A percentile compares a stretch with the other conserved stretches of the same genome.
phyloP scores from a whole-genome alignment of 768 basidiomycete genomes.

The Lactarius akahatsu region DNA sequence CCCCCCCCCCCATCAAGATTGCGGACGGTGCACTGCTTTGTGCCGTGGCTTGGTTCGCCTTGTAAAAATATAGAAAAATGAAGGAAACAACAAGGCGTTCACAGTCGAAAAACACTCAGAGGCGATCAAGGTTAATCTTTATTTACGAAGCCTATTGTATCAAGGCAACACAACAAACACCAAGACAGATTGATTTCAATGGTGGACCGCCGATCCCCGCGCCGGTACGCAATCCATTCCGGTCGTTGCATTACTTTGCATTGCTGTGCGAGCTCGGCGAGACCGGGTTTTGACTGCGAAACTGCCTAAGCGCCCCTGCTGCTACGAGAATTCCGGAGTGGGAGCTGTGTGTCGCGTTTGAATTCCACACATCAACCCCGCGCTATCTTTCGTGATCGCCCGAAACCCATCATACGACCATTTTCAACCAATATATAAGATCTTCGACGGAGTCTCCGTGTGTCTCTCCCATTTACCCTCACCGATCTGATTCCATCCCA shows the following conservation, averaged over 20 bases:
- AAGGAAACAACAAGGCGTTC: neutral
- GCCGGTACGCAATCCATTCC: neutral
- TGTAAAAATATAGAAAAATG: neutral
- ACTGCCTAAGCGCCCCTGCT: neutral
- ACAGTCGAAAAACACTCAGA: neutral
- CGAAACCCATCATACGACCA: slow-evolving; percentile 1
- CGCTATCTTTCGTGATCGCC: slow-evolving; percentile 19
- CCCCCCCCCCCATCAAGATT: neutral
- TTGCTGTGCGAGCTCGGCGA: neutral
- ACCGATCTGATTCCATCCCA: neutral
- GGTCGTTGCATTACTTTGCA: neutral
- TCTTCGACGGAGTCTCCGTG: neutral
- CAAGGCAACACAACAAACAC: neutral
- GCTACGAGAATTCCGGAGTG: neutral
- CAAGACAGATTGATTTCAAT: neutral
- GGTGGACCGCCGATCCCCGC: neutral
- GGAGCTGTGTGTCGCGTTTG: neutral
- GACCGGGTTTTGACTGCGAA: neutral
- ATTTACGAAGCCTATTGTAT: neutral
- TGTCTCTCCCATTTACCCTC: neutral
- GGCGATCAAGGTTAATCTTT: neutral
- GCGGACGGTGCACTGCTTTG: neutral
- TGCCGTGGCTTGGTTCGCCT: neutral
- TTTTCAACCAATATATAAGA: neutral
- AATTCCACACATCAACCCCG: neutral